Conservation (phyloP, 2,329 filamentous ascomycete species). For the Trichoderma sp. region DNA sequence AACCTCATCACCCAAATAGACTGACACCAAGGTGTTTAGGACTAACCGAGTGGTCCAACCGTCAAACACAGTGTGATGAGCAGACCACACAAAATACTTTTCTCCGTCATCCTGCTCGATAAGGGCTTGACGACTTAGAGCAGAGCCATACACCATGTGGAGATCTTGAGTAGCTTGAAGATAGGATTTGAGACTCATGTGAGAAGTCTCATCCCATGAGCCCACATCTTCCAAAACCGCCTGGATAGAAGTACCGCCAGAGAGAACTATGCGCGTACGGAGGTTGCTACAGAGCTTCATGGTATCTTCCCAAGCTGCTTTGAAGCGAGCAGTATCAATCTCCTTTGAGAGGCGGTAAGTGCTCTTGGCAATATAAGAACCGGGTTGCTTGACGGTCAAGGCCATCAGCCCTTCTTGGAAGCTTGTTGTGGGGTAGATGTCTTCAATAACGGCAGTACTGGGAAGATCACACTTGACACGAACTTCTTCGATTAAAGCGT, state of each 20-base stretch:
- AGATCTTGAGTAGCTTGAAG: neutral
- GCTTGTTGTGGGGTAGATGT: constrained; percentile 45
- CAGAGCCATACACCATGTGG: constrained; percentile 18
- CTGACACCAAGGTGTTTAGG: neutral
- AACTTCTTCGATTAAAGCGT: neutral
- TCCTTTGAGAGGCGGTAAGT: constrained; percentile 24
- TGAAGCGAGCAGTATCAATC: constrained; percentile 29
- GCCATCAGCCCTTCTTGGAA: constrained; percentile 46
- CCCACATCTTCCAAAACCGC: constrained; percentile 27
- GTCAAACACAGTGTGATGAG: constrained; percentile 22
- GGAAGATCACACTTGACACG: neutral
- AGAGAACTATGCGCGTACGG: constrained; percentile 32
- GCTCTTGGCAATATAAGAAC: constrained; percentile 32
- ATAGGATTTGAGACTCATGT: constrained; percentile 15
- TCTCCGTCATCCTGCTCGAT: constrained; percentile 4
- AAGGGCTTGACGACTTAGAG: constrained; percentile 6
- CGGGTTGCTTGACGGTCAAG: constrained; percentile 33
- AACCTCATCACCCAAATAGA: neutral
- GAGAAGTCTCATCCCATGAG: constrained; percentile 1
- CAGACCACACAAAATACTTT: constrained; percentile 16
- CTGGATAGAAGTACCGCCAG: constrained; percentile 21
- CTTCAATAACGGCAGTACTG: constrained; percentile 19
- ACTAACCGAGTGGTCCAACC: constrained; percentile 19
- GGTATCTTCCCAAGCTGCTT: constrained; percentile 30
- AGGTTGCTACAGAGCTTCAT: constrained; percentile 31